A percentile compares a stretch with the other conserved stretches of the same genome.
Conservation (phyloP, 495 filamentous ascomycete species). For the Apiosordaria backusii region DNA sequence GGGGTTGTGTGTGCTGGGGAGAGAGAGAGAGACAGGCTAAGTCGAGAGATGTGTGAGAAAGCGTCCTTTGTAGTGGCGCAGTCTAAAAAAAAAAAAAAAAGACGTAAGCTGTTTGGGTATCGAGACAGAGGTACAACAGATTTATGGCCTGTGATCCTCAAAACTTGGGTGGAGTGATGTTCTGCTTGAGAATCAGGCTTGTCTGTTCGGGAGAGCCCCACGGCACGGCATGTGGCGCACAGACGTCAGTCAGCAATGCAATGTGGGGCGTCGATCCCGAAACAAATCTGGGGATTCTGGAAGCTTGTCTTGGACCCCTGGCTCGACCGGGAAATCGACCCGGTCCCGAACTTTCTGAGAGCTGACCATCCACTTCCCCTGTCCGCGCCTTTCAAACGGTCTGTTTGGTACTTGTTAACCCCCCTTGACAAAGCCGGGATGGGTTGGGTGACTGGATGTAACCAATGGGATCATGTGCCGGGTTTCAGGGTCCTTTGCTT, state of each 20-base stretch:
- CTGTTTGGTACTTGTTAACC: background rate
- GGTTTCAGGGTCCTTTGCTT: background rate
- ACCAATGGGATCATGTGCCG: background rate
- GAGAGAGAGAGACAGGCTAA: background rate
- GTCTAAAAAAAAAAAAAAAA: background rate
- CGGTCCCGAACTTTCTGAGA: background rate
- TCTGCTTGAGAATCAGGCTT: background rate
- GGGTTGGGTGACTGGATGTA: background rate
- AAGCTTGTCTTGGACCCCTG: slow-evolving; percentile 6
- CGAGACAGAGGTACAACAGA: background rate
- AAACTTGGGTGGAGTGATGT: background rate
- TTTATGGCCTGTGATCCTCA: background rate
- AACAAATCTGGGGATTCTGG: background rate
- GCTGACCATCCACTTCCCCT: background rate
- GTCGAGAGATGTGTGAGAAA: no score
- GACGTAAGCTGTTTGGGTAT: background rate
- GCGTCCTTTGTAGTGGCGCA: background rate
- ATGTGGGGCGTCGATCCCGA: slow-evolving; percentile 9
- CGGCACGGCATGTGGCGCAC: background rate
- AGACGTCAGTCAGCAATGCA: background rate
- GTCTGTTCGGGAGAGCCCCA: background rate
- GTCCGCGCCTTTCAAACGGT: slow-evolving; percentile 1
- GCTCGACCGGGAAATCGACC: background rate
- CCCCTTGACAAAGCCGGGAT: background rate
- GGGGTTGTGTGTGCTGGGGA: background rate